A percentile compares a stretch with the other conserved stretches of the same genome.
phyloP scores from a whole-genome alignment of 768 basidiomycete genomes.

The Amanita exitialis region DNA sequence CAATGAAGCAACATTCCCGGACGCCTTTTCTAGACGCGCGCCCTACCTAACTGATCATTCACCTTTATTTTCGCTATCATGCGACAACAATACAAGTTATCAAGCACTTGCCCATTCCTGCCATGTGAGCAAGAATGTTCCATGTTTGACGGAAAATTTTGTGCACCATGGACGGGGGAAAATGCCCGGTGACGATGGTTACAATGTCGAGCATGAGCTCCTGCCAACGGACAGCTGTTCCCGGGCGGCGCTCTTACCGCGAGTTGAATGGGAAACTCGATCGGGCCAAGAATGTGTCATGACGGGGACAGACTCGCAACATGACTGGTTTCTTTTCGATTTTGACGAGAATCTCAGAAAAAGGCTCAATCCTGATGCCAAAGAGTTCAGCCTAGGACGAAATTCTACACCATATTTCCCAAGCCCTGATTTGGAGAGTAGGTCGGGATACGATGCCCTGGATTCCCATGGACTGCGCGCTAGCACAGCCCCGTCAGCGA shows the following conservation, averaged over 20 bases:
- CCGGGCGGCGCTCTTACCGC: background rate
- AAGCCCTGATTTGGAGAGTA: slow-evolving; percentile 8
- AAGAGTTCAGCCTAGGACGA: slow-evolving; percentile 58
- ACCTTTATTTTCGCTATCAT: background rate
- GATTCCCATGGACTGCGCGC: slow-evolving; percentile 49
- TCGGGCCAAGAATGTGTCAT: background rate
- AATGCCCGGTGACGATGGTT: background rate
- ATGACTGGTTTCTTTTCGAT: background rate
- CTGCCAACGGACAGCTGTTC: background rate
- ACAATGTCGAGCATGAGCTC: background rate
- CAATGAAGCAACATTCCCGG: background rate
- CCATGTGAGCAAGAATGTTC: background rate
- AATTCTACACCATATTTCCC: slow-evolving; percentile 15
- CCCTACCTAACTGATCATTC: background rate
- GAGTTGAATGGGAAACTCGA: background rate
- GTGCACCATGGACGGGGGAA: background rate
- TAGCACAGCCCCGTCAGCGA: slow-evolving; percentile 21
- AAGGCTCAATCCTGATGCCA: slow-evolving; percentile 79
- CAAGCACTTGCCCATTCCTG: background rate
- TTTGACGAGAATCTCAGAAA: slow-evolving; percentile 39
- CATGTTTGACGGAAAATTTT: background rate
- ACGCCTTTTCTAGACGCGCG: background rate
- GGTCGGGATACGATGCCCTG: slow-evolving; percentile 39
- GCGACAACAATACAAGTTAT: background rate
- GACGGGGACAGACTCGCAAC: slow-evolving; percentile 20